Percentiles rank a stretch among this genome's conserved stretches.
Conservation (phyloP, 176 grass and related monocot genomes). For the Lolium perenne region DNA sequence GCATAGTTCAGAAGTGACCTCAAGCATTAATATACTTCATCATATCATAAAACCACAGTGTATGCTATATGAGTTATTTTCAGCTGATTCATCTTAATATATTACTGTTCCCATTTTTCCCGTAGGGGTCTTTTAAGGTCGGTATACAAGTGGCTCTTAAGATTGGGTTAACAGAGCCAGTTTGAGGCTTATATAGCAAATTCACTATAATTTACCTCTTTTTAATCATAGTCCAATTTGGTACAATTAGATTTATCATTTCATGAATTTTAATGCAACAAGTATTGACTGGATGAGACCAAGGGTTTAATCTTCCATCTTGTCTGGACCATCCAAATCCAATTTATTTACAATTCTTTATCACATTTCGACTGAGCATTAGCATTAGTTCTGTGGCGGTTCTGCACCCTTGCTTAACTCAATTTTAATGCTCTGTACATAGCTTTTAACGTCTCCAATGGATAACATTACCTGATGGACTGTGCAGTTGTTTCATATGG, state of each 20-base stretch:
- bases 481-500: background rate
- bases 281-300: background rate
- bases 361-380: background rate
- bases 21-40: background rate
- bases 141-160: too few species aligned
- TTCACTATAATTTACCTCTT: too few species aligned
- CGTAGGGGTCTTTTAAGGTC: background rate
- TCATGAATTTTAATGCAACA: background rate
- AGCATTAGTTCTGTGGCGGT: background rate
- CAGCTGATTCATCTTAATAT: background rate
- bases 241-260: background rate
- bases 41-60: background rate
- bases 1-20: background rate
- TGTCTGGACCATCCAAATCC: background rate
- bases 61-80: background rate
- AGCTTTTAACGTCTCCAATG: slow-evolving; percentile 9
- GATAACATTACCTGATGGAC: background rate
- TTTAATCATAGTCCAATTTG: background rate
- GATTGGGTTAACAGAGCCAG: too few species aligned
- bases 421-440: background rate
- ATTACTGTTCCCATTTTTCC: background rate
- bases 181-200: too few species aligned
- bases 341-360: background rate
- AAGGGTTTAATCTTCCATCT: slow-evolving; percentile 2
- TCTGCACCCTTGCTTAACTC: background rate